Evolutionary conservation across 345 rosid genomes (phyloP).

Genomic region (Raphanus raphanistrum): DNA sequence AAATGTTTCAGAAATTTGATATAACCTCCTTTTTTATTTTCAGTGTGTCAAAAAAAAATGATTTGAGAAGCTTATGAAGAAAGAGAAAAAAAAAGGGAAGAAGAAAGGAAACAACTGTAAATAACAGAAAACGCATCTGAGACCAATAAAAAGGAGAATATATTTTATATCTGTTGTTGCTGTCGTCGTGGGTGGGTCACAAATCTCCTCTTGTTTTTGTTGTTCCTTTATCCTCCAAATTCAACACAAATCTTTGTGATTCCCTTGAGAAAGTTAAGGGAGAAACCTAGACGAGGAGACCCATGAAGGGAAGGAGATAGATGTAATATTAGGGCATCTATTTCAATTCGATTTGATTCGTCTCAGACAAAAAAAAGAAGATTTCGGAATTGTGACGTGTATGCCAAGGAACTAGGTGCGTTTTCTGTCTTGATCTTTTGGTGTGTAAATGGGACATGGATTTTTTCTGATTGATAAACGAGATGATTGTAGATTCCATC

Average conservation of each 20-base stretch:
- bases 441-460: not conserved
- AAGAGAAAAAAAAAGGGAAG: not conserved
- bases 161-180: not conserved
- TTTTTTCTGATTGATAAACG: not conserved
- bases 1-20: not conserved
- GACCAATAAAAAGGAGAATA: slow-evolving; percentile 27
- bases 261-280: not conserved
- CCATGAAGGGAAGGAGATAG: not conserved
- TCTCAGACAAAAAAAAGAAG: not conserved
- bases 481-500: slow-evolving; percentile 6
- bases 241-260: slow-evolving; percentile 19
- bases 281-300: slow-evolving; percentile 22
- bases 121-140: slow-evolving; percentile 36
- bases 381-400: slow-evolving; percentile 19
- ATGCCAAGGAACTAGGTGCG: slow-evolving; percentile 33
- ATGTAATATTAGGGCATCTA: not conserved
- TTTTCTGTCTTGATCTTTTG: not conserved
- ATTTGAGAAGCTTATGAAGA: not conserved
- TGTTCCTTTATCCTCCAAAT: not conserved
- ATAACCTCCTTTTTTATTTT: not conserved
- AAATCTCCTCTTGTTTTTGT: not conserved
- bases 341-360: not conserved
- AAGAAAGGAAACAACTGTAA: slow-evolving; percentile 23
- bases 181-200: slow-evolving; percentile 21
- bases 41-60: not conserved